phyloP scores from a whole-genome alignment of 2,329 filamentous ascomycete genomes.

The Macrophomina tecta region DNA sequence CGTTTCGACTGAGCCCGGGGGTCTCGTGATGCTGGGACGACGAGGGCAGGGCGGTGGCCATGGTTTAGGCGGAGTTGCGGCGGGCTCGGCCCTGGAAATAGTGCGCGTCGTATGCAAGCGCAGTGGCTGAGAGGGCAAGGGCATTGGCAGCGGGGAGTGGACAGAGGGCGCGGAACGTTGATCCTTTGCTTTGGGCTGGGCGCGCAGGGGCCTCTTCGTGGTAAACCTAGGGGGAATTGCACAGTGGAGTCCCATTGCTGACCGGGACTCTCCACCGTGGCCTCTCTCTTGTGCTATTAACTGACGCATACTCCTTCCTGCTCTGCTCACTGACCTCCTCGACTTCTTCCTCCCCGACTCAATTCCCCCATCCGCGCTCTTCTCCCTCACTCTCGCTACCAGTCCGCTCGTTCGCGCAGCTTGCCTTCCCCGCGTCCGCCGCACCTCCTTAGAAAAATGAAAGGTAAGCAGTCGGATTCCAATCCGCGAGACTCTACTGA shows the following conservation, averaged over 20 bases:
- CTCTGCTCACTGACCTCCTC: constrained; percentile 8
- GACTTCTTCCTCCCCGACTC: constrained; percentile 1
- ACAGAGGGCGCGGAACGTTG: constrained; percentile 15
- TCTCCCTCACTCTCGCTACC: constrained; percentile 5
- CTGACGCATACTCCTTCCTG: neutral
- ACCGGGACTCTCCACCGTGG: constrained; percentile 19
- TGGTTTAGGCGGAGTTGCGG: neutral
- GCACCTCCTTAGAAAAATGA: constrained; percentile 28
- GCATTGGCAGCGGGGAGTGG: constrained; percentile 15
- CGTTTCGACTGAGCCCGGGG: neutral
- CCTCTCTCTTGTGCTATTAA: constrained; percentile 23
- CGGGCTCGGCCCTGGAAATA: constrained; percentile 5
- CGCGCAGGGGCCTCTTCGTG: constrained; percentile 4
- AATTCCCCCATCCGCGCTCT: neutral
- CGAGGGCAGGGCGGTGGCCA: constrained; percentile 5
- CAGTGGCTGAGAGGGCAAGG: constrained; percentile 15
- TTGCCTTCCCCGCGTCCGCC: constrained; percentile 4
- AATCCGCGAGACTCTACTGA: constrained; percentile 22
- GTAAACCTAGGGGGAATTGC: constrained; percentile 17
- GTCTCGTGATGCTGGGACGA: constrained; percentile 24
- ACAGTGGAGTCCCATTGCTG: neutral
- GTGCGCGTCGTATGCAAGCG: constrained; percentile 12
- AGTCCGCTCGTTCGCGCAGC: constrained; percentile 19
- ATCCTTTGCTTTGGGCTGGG: constrained; percentile 10
- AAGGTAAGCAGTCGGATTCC: constrained; percentile 27